Evolutionary conservation across 257 asterid genomes (phyloP), one percentile per base, ranked within the genome.

Genomic region (Solanum chaucha): DNA sequence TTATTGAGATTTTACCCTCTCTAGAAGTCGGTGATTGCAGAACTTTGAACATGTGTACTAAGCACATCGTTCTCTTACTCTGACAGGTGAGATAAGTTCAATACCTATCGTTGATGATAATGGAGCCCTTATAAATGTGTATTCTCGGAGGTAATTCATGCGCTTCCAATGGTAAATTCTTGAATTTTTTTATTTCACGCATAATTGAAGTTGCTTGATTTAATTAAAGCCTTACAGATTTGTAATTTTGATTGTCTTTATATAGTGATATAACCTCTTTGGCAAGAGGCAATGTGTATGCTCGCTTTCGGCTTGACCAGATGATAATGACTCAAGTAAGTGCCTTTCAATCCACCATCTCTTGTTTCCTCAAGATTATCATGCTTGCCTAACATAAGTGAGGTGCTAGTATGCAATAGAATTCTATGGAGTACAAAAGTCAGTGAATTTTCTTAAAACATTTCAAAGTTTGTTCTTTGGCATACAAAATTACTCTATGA

Each of bases 201-300:
- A 58, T 82, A 51, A 30, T 73, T 67, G 38, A 36, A 46, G 34
- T 35, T 84, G 32, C 13, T 20, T 40, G 17, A 73, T 35, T 41
- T 5, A 10, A 40, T 40, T 84, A 40, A 22, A 70, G n/a, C 20
- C 41, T 82, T 48, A 17, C 28, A 14, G 48, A 12, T 34, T 86
- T 8, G 10, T 80, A 4, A 83, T 70, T 73, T 75, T 13, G 80
- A 65, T 86, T 55, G 34, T 87, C 84, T 86, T 73, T 84, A 58
- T 83, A 86, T 91, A 94, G 97, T 88, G 98, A 94, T 87, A 88
- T 94, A 46, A 93, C 89, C 73, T 91, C 94, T n/a, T 86, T 94
- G 90, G 96, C 96, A 10, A 91, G 90, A 86, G 93, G 91, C 87
- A 88, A 86, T 80, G 61, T 90, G 19, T 93, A 93, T 84, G 92